These are phyloP conservation scores for Lotmaria passim DNA, from an alignment of 208 protist genomes.

Conservation along the genomic window DNA sequence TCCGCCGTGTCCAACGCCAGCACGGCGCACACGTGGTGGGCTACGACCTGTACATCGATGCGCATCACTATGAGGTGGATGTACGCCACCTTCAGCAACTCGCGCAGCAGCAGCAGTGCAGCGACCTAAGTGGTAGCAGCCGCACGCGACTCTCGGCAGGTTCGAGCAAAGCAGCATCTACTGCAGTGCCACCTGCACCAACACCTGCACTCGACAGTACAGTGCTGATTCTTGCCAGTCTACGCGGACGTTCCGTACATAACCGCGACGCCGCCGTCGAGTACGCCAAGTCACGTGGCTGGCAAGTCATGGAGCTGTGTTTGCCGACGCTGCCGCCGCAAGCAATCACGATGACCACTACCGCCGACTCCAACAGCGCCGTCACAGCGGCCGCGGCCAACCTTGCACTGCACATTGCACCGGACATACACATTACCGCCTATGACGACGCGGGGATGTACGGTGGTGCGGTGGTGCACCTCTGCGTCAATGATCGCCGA, in stretches of 20 bases:
- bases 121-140: neutral
- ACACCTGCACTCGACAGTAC: neutral
- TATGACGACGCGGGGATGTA: constrained; percentile 42
- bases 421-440: constrained; percentile 31
- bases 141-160: neutral
- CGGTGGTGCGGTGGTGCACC: constrained; percentile 32
- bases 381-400: neutral
- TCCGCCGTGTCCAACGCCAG: constrained; percentile 7
- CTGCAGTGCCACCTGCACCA: neutral
- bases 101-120: neutral
- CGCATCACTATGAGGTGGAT: constrained; percentile 26
- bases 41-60: constrained; percentile 28
- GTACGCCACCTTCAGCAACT: constrained; percentile 15
- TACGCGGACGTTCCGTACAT: constrained; percentile 17
- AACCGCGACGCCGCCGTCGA: constrained; percentile 16
- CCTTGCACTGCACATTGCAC: neutral
- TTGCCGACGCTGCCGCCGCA: constrained; percentile 27
- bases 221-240: constrained; percentile 21
- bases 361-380: neutral
- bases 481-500: constrained; percentile 16
- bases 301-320: constrained; percentile 33
- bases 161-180: neutral
- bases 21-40: constrained; percentile 21
- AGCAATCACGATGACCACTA: no score
- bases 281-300: constrained; percentile 24